Evolutionary conservation across 768 basidiomycete species (phyloP), one percentile per base, ranked within the genome.

Genomic region (Kwoniella dejecticola): DNA sequence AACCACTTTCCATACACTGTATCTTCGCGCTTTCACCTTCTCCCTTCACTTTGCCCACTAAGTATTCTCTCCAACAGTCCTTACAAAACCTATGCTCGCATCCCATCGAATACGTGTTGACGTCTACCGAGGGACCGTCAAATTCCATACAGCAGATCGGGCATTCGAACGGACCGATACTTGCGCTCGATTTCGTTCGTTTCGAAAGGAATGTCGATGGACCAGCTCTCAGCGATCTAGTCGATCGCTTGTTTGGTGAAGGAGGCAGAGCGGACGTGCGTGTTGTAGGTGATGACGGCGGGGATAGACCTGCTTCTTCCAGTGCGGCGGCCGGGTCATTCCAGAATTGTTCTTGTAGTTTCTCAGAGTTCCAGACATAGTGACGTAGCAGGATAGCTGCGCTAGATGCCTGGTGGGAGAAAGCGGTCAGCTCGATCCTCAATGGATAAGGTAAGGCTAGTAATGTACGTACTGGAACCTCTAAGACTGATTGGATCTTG

Each of bases 301-400:
- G 76, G 29, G 71, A 72, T 1, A 89, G 83, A 3, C 95, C 96
- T 0, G 94, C 91, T 6, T 85, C 84, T 26, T 85, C 83, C 27
- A 88, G 85, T 15, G 93, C 84, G 7, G 81, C 80, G 19, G 86
- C 82, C 0, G 90, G 85, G 62, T 91, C 89, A 70, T 97, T 95
- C 92, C 96, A 96, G 80, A 91, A 98, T 77, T 90, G 89, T 81
- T 98, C 95, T 68, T 92, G 91, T 21, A 99, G 84, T 57, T 88
- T 87, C 77, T 99, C 96, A 75, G 90, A 91, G 83, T 98, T 98
- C 96, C 96, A 99, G 57, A 84, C 82, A 82, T 88, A 85, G 80
- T 89, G 81, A 27, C 93, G 86, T 60, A 99, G 81, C 5, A 99
- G 83, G 29, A 93, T 81, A 2, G 86, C 83, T 3, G 93, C 93